Base-by-base conservation (phyloP, 352 stramenopile species). In the Phytophthora fragariae region DNA sequence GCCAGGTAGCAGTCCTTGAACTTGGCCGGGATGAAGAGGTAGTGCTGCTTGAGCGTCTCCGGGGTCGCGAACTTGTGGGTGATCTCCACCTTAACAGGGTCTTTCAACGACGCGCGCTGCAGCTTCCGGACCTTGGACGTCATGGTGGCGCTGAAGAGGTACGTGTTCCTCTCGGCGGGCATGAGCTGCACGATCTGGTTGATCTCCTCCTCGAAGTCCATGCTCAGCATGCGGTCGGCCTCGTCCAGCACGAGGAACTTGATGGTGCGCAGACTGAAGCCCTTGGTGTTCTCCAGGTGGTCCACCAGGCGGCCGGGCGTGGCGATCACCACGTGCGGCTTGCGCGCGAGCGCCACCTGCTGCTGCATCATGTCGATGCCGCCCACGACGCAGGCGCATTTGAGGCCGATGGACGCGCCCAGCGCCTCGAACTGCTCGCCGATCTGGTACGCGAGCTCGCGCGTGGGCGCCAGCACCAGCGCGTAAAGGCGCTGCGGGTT, bases 1-100 rank as follows among this genome's bases (percentile, higher is more conserved):
- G 97, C 96, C 49, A 99, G 86, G 80, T 99, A 99, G 76, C 93
- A 99, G 81, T 99, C 98, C 90, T 99, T 99, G 90, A 99, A 99
- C 76, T 99, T 99, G 47, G 98, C 98, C 15, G 98, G 98, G 58
- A 99, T 98, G 82, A 99, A 99, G 1, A 99, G 70, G 76, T 99
- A 99, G 84, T 98, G 94, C 84, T 99, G 98, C 68, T 99, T 89
- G 12, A 99, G 88, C 65, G 98, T 99, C 75, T 98, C 98, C 8
- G 98, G 97, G 14, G 98, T 99, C 64, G 98, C 93, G 68, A 99
- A 99, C 77, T 99, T 99, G 70, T 97, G 97, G 11, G 93, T 98
- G 47, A 99, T 98, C 78, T 99, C 96, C 35, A 99, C 90, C 82
- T 98, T 97, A 46, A 99, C 93, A 3, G 98, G 98, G 84, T 99